These are phyloP conservation scores for Macrolepiota dolichaula DNA, from an alignment of 768 basidiomycete species.

Conservation along the genomic window DNA sequence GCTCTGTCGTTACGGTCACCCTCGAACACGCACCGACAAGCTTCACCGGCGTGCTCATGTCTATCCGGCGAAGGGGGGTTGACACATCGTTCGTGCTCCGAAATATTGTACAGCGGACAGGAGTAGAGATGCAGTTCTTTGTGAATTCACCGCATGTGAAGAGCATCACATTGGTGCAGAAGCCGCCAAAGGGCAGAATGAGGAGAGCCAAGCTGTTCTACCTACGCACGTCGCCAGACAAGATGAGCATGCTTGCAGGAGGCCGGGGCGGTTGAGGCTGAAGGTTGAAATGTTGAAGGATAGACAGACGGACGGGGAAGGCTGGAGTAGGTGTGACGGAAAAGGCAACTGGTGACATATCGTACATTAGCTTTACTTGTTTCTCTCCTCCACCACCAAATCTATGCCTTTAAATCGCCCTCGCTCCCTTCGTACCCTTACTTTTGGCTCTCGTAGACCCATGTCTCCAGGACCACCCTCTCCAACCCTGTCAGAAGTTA, in stretches of 20 bases:
- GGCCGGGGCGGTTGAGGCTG: constrained; percentile 20
- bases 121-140: constrained; percentile 92
- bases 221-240: constrained; percentile 76
- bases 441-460: constrained; percentile 41
- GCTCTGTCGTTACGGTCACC: constrained; percentile 82
- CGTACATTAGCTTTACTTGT: neutral
- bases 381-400: constrained; percentile 2
- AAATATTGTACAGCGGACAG: constrained; percentile 88
- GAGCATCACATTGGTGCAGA: constrained; percentile 76
- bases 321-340: constrained; percentile 4
- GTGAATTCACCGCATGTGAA: constrained; percentile 84
- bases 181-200: constrained; percentile 60
- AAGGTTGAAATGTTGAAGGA: too few relatives aligned
- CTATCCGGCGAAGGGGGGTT: constrained; percentile 75
- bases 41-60: constrained; percentile 89
- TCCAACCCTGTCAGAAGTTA: constrained; percentile 80
- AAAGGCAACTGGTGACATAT: constrained; percentile 9
- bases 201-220: constrained; percentile 81
- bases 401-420: constrained; percentile 44
- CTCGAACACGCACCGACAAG: constrained; percentile 73
- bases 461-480: constrained; percentile 65
- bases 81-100: constrained; percentile 88
- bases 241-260: constrained; percentile 74
- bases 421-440: constrained; percentile 54
- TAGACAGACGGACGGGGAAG: neutral